Evolutionary conservation across 768 basidiomycete species (phyloP).

Genomic region (Cystoderma amianthinum): DNA sequence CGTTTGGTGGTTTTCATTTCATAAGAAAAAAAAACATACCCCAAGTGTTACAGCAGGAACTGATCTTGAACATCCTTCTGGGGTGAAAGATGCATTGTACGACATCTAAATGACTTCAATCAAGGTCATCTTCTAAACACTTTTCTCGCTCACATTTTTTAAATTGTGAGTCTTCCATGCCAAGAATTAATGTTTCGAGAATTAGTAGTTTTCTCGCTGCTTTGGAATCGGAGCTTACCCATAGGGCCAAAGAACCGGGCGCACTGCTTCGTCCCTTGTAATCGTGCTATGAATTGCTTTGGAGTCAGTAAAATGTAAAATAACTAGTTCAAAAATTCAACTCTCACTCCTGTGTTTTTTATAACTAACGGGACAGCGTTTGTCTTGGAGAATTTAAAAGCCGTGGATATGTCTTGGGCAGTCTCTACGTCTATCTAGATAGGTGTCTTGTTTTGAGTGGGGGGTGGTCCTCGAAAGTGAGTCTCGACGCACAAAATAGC

Average conservation of each 20-base stretch:
- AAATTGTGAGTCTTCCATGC: constrained; percentile 31
- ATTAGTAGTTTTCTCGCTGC: background rate
- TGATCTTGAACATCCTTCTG: constrained; percentile 23
- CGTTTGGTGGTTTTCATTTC: background rate
- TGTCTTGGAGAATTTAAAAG: no score
- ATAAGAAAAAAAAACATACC: constrained; percentile 15
- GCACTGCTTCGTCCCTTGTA: constrained; percentile 42
- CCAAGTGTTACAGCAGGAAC: constrained; percentile 27
- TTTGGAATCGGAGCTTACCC: constrained; percentile 22
- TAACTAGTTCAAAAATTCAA: no score
- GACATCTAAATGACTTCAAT: constrained; percentile 16
- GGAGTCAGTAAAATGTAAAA: background rate
- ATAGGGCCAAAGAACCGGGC: constrained; percentile 32
- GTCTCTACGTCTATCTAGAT: no score
- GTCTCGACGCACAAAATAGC: constrained; percentile 32
- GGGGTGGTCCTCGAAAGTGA: no score
- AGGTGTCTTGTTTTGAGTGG: no score
- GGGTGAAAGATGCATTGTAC: constrained; percentile 23
- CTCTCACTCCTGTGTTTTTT: no score
- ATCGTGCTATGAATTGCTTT: constrained; percentile 28
- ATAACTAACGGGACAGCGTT: no score
- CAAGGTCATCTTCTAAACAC: background rate
- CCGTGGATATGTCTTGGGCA: no score
- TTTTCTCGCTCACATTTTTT: constrained; percentile 19
- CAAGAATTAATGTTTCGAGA: background rate